Evolutionary conservation across 768 basidiomycete genomes (phyloP).

Genomic region (Russula sp.): DNA sequence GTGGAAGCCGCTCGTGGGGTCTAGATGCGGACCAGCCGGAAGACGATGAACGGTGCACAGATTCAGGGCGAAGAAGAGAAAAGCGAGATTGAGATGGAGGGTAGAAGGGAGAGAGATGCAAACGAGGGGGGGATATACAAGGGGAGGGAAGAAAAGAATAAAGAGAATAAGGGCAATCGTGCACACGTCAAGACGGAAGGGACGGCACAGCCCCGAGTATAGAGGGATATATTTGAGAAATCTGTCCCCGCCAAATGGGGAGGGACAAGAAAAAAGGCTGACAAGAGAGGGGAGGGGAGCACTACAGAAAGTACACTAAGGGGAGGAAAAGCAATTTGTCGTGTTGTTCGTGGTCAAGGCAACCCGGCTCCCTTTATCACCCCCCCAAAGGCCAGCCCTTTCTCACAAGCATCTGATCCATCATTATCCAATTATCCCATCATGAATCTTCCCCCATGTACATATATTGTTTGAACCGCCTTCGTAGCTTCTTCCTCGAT

Average conservation of each 20-base stretch:
- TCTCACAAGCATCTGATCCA: conserved; percentile 14
- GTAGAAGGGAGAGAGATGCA: conserved; percentile 1
- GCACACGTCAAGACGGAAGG: conserved; percentile 13
- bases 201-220: conserved; percentile 9
- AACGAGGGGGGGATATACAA: conserved; percentile 4
- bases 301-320: conserved; percentile 12
- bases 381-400: conserved; percentile 16
- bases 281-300: conserved; percentile 8
- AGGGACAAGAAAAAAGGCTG: conserved; percentile 9
- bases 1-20: conserved; percentile 15
- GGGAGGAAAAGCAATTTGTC: conserved; percentile 15
- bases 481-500: conserved; percentile 48
- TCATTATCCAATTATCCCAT: conserved; percentile 8
- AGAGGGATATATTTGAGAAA: conserved; percentile 22
- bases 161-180: conserved; percentile 19
- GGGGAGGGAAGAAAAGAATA: background rate
- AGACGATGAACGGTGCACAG: conserved; percentile 19
- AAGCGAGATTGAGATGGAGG: conserved; percentile 23
- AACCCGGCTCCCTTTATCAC: conserved; percentile 28
- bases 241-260: conserved; percentile 14
- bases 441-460: conserved; percentile 39
- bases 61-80: conserved; percentile 2
- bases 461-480: conserved; percentile 67
- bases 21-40: conserved; percentile 54
- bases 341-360: conserved; percentile 47